phyloP scores from a whole-genome alignment of 1,284 basidiomycete genomes.

The Xerocomus minutiporus region DNA sequence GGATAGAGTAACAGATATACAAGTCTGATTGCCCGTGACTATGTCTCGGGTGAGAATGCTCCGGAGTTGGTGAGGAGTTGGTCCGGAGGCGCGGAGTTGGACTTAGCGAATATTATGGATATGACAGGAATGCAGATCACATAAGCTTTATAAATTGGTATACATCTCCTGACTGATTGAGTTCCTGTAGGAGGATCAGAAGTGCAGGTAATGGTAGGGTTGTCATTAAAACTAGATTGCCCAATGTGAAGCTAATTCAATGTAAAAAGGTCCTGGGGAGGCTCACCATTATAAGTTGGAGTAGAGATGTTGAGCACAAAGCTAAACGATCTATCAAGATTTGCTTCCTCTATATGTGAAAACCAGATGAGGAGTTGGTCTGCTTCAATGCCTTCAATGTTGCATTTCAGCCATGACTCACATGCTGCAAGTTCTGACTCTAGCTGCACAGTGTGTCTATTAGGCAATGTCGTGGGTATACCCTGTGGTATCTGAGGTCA shows the following conservation, averaged over 20 bases:
- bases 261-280: background rate
- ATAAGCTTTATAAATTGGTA: conserved; percentile 59
- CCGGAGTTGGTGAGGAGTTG: too few relatives aligned
- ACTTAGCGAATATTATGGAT: too few relatives aligned
- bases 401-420: conserved; percentile 58
- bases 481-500: too few relatives aligned
- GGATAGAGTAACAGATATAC: too few relatives aligned
- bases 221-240: conserved; percentile 55
- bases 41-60: too few relatives aligned
- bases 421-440: conserved; percentile 55
- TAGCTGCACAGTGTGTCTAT: conserved; percentile 52
- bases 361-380: conserved; percentile 74
- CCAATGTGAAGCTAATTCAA: background rate
- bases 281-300: conserved; percentile 61
- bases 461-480: conserved; percentile 4
- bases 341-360: conserved; percentile 56
- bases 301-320: conserved; percentile 72
- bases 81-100: too few relatives aligned
- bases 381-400: conserved; percentile 69
- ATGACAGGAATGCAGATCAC: conserved; percentile 38
- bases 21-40: too few relatives aligned
- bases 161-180: conserved; percentile 61
- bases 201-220: conserved; percentile 61
- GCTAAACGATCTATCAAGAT: conserved; percentile 62
- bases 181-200: conserved; percentile 56